Evolutionary conservation across 2,329 filamentous ascomycete species (phyloP).

Genomic region (Daldinia eschscholtzii): DNA sequence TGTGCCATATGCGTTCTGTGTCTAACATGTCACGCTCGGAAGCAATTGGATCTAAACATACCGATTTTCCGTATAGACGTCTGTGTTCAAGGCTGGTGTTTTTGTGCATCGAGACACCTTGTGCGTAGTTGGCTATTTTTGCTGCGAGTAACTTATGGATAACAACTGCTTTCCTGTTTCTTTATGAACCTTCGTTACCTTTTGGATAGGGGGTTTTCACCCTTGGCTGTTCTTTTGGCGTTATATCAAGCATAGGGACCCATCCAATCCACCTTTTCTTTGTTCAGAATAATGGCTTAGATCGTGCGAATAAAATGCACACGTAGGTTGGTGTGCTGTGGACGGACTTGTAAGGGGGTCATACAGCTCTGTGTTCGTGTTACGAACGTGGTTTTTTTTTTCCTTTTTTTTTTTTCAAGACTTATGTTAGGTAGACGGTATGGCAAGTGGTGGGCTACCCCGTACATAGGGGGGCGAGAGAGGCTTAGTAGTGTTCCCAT

Average conservation of each 20-base stretch:
- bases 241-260: too few relatives aligned
- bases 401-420: background rate
- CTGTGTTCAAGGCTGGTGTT: background rate
- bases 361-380: background rate
- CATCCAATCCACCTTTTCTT: background rate
- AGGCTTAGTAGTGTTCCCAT: background rate
- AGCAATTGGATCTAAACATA: slow-evolving; percentile 20
- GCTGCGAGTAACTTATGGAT: background rate
- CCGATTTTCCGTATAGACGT: background rate
- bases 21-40: slow-evolving; percentile 16
- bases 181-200: too few relatives aligned
- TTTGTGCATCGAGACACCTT: background rate
- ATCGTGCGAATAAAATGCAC: background rate
- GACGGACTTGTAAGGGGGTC: background rate
- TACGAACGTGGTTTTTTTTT: background rate
- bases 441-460: background rate
- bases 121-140: background rate
- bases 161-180: background rate
- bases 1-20: background rate
- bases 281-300: background rate
- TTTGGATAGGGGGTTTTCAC: too few relatives aligned
- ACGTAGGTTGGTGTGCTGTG: background rate
- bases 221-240: too few relatives aligned
- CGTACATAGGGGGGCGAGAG: background rate
- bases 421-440: background rate